Evolutionary conservation across 352 stramenopile genomes (phyloP), one percentile per base, ranked within the genome.

Genomic region (Phytophthora pseudosyringae): DNA sequence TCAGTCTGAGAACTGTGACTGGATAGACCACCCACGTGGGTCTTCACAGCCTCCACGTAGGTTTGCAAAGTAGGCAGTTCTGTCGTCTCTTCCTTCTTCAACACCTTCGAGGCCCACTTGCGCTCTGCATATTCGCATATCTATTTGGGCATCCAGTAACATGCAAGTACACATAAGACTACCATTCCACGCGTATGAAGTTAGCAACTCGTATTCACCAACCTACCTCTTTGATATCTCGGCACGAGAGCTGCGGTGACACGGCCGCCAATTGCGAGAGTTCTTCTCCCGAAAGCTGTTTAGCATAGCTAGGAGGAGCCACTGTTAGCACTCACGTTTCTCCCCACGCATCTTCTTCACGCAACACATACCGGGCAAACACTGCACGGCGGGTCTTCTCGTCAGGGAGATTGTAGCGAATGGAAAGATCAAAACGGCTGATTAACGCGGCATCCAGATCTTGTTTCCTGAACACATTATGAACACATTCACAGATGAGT

Each of bases 51-150:
- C 15, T 94, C 83, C 48, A 91, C 75, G 54, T 96, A 96, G 6
- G 83, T 71, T 53, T 70, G 59, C 40, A 95, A 40, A 21, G 83
- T 81, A 18, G 88, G 89, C 25, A 95, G 46, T 41, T 93, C 83
- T 12, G 78, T 82, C 0, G 71, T 90, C 33, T 90, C 81, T 72
- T 95, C 76, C 53, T 95, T 93, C 52, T 91, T 94, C 29, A 97
- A 58, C 11, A 96, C 75, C 54, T 93, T 95, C 15, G 91, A 98
- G 8, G 92, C 93, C 89, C 91, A 98, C 41, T 96, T 95, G 31
- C 93, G 76, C 63, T 98, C 94, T 4, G 93, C 90, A 55, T 98
- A 97, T 69, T 98, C 90, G 63, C 94, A 98, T 49, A 96, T 94
- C 84, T 96, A 61, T 33, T 28, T 7, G 32, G 4, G 18, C 1